Base-by-base conservation (phyloP, 106 monocot genomes). In the Acanthochlamys bracteata region DNA sequence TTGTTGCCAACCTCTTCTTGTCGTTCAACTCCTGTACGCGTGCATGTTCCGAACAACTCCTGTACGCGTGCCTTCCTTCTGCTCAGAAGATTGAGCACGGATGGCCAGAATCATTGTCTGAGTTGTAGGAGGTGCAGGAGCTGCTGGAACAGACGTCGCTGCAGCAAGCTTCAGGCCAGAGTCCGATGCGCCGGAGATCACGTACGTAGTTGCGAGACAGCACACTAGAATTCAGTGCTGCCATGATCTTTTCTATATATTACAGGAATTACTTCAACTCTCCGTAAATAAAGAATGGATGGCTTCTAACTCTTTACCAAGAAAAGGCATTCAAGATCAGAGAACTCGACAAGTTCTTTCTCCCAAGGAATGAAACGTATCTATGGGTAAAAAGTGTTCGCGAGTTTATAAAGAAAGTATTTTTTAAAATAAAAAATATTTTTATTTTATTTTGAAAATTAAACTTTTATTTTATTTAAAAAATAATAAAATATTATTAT, bases 21-120 rank as follows among this genome's bases (percentile, higher is more conserved):
- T 96, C 96, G 52, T 96, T 96, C 73, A 96, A 60, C 47, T 90
- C 96, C 96, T 96, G 79, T 39, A n/a, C n/a, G n/a, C n/a, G n/a
- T n/a, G n/a, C n/a, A n/a, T n/a, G n/a, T n/a, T n/a, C 88, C 75
- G 22, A 91, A 59, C n/a, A 19, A 98, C 74, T 14, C 85, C 88
- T 0, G 79, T 79, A 25, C 96, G 82, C 69, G 91, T 76, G 7
- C 91, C 88, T 25, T 52, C 45, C 25, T 71, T 49, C 39, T 57
- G 23, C 7, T 57, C 73, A 13, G 46, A 56, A 19, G 49, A 1
- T 23, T 25, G 62, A 39, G 42, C 16, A 17, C 74, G 82, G 57
- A 86, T 71, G 20, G 49, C 59, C 20, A 74, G 76, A 47, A 72
- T 52, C 66, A 70, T 93, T 4, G 66, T 59, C 20, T 19, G 24